phyloP scores from a whole-genome alignment of 495 filamentous ascomycete species.

The Penicillium steckii region DNA sequence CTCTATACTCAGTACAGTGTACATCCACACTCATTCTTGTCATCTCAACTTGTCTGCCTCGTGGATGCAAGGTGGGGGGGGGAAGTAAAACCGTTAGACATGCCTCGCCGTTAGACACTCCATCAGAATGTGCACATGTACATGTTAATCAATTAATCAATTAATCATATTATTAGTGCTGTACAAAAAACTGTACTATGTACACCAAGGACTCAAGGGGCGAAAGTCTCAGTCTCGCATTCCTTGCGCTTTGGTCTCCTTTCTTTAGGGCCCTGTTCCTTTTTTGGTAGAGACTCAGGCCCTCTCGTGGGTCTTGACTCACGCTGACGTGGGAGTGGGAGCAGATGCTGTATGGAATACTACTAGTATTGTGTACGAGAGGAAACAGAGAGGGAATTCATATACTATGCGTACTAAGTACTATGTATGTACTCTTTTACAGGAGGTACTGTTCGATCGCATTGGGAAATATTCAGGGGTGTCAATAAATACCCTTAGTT shows the following conservation, averaged over 20 bases:
- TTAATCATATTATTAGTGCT: too few species aligned
- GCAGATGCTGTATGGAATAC: too few species aligned
- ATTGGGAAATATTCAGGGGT: not conserved
- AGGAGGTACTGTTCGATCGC: too few species aligned
- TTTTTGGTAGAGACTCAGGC: slow-evolving; percentile 15
- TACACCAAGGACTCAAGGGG: slow-evolving; percentile 1
- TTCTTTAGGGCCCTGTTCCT: not conserved
- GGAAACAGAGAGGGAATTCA: too few species aligned
- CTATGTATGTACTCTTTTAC: too few species aligned
- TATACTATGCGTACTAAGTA: too few species aligned
- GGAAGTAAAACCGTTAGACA: slow-evolving; percentile 18
- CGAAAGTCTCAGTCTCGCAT: slow-evolving; percentile 10
- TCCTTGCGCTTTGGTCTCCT: slow-evolving; percentile 20
- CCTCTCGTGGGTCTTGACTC: slow-evolving; percentile 12
- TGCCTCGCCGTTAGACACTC: slow-evolving; percentile 24
- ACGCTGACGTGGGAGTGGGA: not conserved
- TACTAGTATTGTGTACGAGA: too few species aligned
- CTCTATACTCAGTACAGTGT: not conserved
- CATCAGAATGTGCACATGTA: slow-evolving; percentile 3
- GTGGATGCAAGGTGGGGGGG: slow-evolving; percentile 21
- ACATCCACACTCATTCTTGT: not conserved
- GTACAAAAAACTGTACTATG: too few species aligned
- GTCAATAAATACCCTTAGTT: too few species aligned
- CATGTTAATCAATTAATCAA: too few species aligned
- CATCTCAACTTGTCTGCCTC: slow-evolving; percentile 5